Percentiles rank a stretch among this genome's conserved stretches.
phyloP scores from a whole-genome alignment of 2,329 filamentous ascomycete species.

The Penicillium oxalicum region DNA sequence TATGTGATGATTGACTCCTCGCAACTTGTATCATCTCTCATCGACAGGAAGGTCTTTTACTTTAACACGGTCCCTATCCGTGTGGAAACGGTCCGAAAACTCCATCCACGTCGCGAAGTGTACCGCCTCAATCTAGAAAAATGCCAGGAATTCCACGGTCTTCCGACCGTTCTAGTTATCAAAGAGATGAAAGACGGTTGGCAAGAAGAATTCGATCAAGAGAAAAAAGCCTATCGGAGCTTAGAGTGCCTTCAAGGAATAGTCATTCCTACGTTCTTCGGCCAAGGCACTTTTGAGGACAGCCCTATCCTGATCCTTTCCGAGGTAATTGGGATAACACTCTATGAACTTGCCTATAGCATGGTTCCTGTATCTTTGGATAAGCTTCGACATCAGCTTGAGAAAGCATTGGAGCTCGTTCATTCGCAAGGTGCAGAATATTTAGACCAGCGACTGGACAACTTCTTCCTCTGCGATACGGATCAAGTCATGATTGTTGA shows the following conservation, averaged over 20 bases:
- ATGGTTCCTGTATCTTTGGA: neutral
- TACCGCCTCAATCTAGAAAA: neutral
- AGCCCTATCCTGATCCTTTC: constrained; percentile 2
- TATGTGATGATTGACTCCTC: neutral
- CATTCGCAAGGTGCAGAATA: neutral
- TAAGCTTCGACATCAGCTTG: neutral
- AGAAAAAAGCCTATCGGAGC: constrained; percentile 1
- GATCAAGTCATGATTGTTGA: constrained; percentile 8
- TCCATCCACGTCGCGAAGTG: neutral
- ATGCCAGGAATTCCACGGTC: neutral
- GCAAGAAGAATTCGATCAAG: constrained; percentile 2
- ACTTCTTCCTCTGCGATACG: constrained; percentile 7
- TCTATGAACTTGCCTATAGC: constrained; percentile 1
- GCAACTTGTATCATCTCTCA: neutral
- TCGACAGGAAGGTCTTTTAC: neutral
- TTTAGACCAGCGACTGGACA: constrained; percentile 4
- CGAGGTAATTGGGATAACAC: neutral
- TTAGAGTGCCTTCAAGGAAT: constrained; percentile 4
- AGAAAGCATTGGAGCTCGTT: neutral
- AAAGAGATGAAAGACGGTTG: neutral
- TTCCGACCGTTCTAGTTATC: neutral
- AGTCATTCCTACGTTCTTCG: constrained; percentile 1
- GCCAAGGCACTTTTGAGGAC: constrained; percentile 2
- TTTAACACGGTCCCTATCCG: constrained; percentile 1
- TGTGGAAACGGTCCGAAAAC: neutral